A percentile compares a stretch with the other conserved stretches of the same genome.
Evolutionary conservation across 2,329 filamentous ascomycete species (phyloP).

Genomic region (Teratosphaeria pseudoeucalypti): DNA sequence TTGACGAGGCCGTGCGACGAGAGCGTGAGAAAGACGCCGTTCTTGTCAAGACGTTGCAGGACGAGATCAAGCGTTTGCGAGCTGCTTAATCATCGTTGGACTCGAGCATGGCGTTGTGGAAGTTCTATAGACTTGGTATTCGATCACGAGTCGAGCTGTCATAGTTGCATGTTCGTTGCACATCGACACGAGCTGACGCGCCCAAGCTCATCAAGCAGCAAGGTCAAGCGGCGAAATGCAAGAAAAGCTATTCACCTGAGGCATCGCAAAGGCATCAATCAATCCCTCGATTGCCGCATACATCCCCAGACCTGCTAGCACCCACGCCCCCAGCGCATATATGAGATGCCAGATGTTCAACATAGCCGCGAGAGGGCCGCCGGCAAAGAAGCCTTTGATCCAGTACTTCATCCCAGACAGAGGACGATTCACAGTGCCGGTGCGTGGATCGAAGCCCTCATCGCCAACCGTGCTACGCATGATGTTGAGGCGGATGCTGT

Average conservation of each 20-base stretch:
- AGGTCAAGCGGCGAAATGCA: slow-evolving; percentile 9
- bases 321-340: slow-evolving; percentile 29
- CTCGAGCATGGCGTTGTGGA: background rate
- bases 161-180: background rate
- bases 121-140: background rate
- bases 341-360: slow-evolving; percentile 27
- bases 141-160: no score
- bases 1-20: slow-evolving; percentile 15
- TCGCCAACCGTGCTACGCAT: slow-evolving; percentile 29
- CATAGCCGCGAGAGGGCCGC: slow-evolving; percentile 7
- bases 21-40: slow-evolving; percentile 14
- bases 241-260: slow-evolving; percentile 8
- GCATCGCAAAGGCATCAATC: slow-evolving; percentile 23
- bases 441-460: slow-evolving; percentile 35
- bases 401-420: slow-evolving; percentile 32
- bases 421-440: slow-evolving; percentile 23
- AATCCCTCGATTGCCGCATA: slow-evolving; percentile 30
- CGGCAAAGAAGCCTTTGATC: slow-evolving; percentile 29
- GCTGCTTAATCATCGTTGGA: background rate
- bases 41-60: slow-evolving; percentile 6
- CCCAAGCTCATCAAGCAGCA: background rate
- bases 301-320: slow-evolving; percentile 29
- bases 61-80: slow-evolving; percentile 3
- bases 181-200: background rate
- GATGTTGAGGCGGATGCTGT: slow-evolving; percentile 31